A percentile compares a stretch with the other conserved stretches of the same genome.
phyloP scores from a whole-genome alignment of 495 filamentous ascomycete genomes.

The Podospora bellae-mahoneyi region DNA sequence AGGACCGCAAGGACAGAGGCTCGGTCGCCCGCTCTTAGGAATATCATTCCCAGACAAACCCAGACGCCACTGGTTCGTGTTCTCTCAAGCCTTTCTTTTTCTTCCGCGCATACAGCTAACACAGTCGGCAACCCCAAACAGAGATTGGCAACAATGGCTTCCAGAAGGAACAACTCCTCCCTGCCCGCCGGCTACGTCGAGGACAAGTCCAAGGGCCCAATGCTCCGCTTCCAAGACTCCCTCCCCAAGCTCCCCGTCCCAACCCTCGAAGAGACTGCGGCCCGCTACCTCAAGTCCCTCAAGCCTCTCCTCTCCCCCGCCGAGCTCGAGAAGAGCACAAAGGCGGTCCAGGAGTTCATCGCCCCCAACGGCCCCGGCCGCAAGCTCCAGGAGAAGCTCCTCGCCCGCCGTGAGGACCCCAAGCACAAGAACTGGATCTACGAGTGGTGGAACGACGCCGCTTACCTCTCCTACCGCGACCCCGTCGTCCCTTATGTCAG shows the following conservation, averaged over 20 bases:
- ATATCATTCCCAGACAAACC: constrained; percentile 27
- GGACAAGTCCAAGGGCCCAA: constrained; percentile 83
- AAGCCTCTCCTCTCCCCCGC: constrained; percentile 69
- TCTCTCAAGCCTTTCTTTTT: not conserved
- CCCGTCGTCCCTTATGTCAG: constrained; percentile 97
- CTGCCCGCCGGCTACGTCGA: constrained; percentile 79
- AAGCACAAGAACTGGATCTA: constrained; percentile 88
- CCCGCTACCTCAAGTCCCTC: constrained; percentile 89
- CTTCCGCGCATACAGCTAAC: constrained; percentile 5
- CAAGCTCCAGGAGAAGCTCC: constrained; percentile 80
- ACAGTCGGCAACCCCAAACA: constrained; percentile 15
- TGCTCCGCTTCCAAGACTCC: constrained; percentile 95
- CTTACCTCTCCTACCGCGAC: constrained; percentile 90
- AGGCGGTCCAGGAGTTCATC: constrained; percentile 79
- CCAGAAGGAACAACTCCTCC: constrained; percentile 56
- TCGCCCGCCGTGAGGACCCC: constrained; percentile 77
- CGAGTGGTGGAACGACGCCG: constrained; percentile 96
- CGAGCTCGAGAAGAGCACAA: constrained; percentile 74
- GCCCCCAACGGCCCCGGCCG: constrained; percentile 77
- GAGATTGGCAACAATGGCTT: constrained; percentile 49
- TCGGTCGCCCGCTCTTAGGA: constrained; percentile 35
- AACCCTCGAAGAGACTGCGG: constrained; percentile 86
- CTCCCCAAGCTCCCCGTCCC: constrained; percentile 89
- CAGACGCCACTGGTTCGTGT: constrained; percentile 27
- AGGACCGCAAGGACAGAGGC: constrained; percentile 32